Conservation (phyloP, 805 yeast species). For the Yamadazyma sp. region DNA sequence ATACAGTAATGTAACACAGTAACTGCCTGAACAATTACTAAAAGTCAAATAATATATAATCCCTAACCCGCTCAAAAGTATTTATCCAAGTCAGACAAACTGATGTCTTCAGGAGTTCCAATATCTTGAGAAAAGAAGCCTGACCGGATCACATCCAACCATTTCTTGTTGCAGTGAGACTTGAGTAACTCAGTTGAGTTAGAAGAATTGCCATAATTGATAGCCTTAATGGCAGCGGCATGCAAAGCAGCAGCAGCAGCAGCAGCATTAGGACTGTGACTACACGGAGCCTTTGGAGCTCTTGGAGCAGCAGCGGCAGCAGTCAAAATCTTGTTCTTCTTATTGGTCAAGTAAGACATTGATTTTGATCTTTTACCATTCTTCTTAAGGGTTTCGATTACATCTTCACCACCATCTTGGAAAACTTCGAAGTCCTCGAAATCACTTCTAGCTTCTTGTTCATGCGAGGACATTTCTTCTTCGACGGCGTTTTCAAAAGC, state of each 20-base stretch:
- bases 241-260: slow-evolving; percentile 76
- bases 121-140: slow-evolving; percentile 80
- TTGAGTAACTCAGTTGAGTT: slow-evolving; percentile 13
- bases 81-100: slow-evolving; percentile 61
- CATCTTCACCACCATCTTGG: slow-evolving; percentile 36
- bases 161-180: slow-evolving; percentile 40
- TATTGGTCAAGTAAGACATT: slow-evolving; percentile 55
- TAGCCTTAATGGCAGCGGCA: slow-evolving; percentile 59
- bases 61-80: slow-evolving; percentile 16
- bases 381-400: slow-evolving; percentile 42
- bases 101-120: slow-evolving; percentile 74
- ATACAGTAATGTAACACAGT: slow-evolving; percentile 18
- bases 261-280: slow-evolving; percentile 62
- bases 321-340: slow-evolving; percentile 54
- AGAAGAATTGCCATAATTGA: slow-evolving; percentile 35
- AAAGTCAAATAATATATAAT: too few species aligned
- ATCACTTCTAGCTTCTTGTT: slow-evolving; percentile 24
- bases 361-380: slow-evolving; percentile 63
- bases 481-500: slow-evolving; percentile 3
- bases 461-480: slow-evolving; percentile 5
- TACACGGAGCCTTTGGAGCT: slow-evolving; percentile 59
- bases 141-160: slow-evolving; percentile 72
- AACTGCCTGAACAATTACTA: too few species aligned
- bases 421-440: slow-evolving; percentile 52
- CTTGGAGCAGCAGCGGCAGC: slow-evolving; percentile 86